Evolutionary conservation across 2,329 filamentous ascomycete genomes (phyloP), one percentile per base, ranked within the genome.

Genomic region (Furcasterigmium furcatum): DNA sequence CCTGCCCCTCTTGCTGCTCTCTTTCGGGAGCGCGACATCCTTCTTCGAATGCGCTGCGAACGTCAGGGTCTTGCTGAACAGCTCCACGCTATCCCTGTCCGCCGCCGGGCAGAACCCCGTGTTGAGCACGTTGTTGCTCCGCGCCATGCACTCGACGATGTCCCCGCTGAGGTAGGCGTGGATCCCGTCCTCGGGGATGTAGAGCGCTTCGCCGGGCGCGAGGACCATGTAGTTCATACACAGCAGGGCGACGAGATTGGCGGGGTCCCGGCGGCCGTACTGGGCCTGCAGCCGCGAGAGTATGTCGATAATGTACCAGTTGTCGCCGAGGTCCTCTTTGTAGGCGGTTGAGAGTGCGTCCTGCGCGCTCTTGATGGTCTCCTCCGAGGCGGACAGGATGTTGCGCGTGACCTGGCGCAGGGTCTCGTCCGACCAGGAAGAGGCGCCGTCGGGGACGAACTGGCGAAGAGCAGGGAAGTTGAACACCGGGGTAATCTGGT

Each of bases 121-220:
- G 61, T 87, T 88, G 41, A 91, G 71, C 2, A 91, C 85, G 47
- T 89, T 88, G 67, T 90, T 84, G 18, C 76, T 82, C 8, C 85
- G 76, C 2, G 86, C 86, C 86, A 90, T 90, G 64, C 85, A 89
- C 62, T 90, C 86, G 54, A 90, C 80, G 43, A 90, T 88, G 58
- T 89, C 81, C 4, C 87, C 87, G 4, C 76, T 76, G 0, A 90
- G 69, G 57, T 88, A 90, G 0, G 85, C 85, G 57, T 90, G 85
- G 44, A 88, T 86, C 5, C 84, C 85, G 52, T 89, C 85, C 1
- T 84, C 84, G 0, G 85, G 85, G 14, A 90, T 84, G 59, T 79
- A 88, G 43, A 90, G 74, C 9, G 80, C 77, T 43, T 88, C 79
- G 14, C 86, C 85, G 1, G 84, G 73, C 18, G 79, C 65, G 9